These are phyloP conservation scores for Pouteria campechiana DNA, from an alignment of 179 eudicot species.

Conservation along the genomic window DNA sequence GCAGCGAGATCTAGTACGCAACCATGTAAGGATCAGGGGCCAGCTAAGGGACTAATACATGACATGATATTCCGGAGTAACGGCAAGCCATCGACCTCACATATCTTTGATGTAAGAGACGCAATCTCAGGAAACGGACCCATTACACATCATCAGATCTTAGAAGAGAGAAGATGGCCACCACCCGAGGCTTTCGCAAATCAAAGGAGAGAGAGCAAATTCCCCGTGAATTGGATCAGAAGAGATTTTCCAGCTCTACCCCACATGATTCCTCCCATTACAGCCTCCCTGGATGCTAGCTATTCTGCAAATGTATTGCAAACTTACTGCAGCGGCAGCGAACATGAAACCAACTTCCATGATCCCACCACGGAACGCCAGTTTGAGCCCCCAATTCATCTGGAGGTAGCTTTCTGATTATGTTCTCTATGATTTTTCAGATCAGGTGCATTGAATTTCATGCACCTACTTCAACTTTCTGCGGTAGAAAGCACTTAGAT, in stretches of 20 bases:
- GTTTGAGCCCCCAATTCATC: conserved; percentile 3
- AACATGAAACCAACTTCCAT: background rate
- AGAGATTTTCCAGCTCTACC: background rate
- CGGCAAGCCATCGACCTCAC: background rate
- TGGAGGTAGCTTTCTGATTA: conserved; percentile 5
- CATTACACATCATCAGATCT: conserved; percentile 13
- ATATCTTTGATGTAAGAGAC: background rate
- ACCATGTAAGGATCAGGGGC: background rate
- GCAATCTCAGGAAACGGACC: conserved; percentile 8
- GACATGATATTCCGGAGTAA: background rate
- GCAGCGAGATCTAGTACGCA: background rate
- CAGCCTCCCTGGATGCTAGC: background rate
- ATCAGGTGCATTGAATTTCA: too few species aligned
- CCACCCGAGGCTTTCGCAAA: conserved; percentile 6
- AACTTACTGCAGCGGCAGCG: conserved; percentile 1
- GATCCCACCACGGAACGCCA: background rate
- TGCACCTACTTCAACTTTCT: too few species aligned
- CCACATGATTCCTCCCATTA: background rate
- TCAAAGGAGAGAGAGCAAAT: conserved; percentile 1
- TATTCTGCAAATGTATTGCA: background rate
- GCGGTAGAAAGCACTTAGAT: too few species aligned
- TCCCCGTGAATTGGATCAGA: background rate
- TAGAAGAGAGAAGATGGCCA: conserved; percentile 36
- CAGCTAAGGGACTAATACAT: background rate
- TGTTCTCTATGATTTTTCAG: background rate